Conservation (phyloP, 805 yeast genomes). For the Lipomyces lipofer region DNA sequence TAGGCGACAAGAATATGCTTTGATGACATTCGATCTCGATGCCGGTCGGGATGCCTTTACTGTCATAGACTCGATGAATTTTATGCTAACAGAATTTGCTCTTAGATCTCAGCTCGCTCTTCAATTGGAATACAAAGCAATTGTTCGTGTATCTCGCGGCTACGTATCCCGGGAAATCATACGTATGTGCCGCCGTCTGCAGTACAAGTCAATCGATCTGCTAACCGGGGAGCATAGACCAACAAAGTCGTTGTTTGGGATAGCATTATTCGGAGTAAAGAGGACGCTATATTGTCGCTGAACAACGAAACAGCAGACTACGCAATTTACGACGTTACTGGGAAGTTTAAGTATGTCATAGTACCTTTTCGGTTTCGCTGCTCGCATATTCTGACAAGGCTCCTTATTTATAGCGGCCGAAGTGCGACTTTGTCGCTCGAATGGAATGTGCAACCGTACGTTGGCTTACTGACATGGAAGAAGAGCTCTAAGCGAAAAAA, state of each 20-base stretch:
- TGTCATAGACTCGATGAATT: background rate
- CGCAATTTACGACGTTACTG: constrained; percentile 82
- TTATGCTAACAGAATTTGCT: background rate
- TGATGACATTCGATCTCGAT: constrained; percentile 68
- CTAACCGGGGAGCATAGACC: constrained; percentile 33
- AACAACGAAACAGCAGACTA: constrained; percentile 65
- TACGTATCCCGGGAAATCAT: constrained; percentile 60
- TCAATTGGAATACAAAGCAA: constrained; percentile 97
- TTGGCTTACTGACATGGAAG: constrained; percentile 67
- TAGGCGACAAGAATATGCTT: constrained; percentile 63
- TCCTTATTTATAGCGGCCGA: constrained; percentile 47
- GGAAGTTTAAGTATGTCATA: constrained; percentile 42
- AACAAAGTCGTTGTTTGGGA: constrained; percentile 89
- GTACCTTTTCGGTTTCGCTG: background rate
- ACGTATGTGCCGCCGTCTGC: constrained; percentile 22
- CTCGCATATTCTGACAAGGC: constrained; percentile 2
- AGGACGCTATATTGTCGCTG: constrained; percentile 59
- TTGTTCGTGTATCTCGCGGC: constrained; percentile 90
- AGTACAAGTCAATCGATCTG: background rate
- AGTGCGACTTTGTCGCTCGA: constrained; percentile 70
- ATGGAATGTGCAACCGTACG: constrained; percentile 91
- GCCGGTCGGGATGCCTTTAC: constrained; percentile 32
- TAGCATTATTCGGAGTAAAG: constrained; percentile 61
- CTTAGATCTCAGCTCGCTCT: constrained; percentile 70
- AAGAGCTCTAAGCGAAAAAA: constrained; percentile 18